Percentiles rank a stretch among this genome's conserved stretches.
These are phyloP conservation scores for Anthostomella pinea DNA, from an alignment of 2,329 filamentous ascomycete species.

Conservation along the genomic window DNA sequence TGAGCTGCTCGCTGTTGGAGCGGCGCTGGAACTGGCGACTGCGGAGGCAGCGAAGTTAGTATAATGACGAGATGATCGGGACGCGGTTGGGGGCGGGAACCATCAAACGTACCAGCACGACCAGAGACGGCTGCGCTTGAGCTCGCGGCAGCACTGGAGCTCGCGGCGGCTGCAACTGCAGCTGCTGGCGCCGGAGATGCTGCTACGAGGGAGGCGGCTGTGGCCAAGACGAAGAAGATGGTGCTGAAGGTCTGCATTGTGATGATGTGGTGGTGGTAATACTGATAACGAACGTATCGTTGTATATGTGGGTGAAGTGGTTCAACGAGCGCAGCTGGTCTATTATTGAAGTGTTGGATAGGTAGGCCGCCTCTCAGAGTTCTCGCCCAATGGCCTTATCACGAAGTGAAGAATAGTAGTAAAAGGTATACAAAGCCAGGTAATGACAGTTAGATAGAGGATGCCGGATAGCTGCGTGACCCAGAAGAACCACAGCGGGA, in stretches of 20 bases:
- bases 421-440: not conserved
- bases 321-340: not conserved
- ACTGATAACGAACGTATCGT: not conserved
- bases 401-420: not conserved
- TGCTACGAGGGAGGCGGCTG: constrained; percentile 1
- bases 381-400: not conserved
- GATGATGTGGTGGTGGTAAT: not conserved
- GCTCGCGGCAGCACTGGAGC: constrained; percentile 1
- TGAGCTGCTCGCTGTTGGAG: too few species aligned
- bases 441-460: not conserved
- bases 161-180: not conserved
- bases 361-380: not conserved
- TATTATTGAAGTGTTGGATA: not conserved
- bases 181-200: not conserved
- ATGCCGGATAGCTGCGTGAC: not conserved
- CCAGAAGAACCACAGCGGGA: not conserved
- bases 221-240: constrained; percentile 1
- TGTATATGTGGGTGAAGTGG: not conserved
- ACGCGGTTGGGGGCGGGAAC: too few species aligned
- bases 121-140: too few species aligned
- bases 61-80: too few species aligned
- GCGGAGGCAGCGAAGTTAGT: too few species aligned
- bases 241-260: constrained; percentile 4
- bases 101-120: too few species aligned
- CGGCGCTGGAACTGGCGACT: too few species aligned